phyloP scores from a whole-genome alignment of 352 stramenopile genomes.

The Globisporangium spiculum region DNA sequence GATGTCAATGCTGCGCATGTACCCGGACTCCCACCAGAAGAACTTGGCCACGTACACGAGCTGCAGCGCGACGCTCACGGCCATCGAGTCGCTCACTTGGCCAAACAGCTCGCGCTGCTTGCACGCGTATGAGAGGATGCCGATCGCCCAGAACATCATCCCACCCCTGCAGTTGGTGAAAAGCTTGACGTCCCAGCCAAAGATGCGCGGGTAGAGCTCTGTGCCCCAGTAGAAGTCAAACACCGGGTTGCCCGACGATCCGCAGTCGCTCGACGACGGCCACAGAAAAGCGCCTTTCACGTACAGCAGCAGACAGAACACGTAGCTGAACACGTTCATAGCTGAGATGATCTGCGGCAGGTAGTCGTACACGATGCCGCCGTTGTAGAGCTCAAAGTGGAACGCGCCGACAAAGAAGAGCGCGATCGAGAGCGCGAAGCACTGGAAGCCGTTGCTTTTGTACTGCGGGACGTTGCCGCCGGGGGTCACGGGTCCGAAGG shows the following conservation, averaged over 20 bases:
- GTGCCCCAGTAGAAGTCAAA: constrained; percentile 98
- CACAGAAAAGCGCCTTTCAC: constrained; percentile 89
- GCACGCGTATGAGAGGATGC: constrained; percentile 89
- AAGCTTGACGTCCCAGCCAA: constrained; percentile 95
- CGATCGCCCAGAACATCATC: constrained; percentile 97
- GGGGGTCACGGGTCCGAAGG: constrained; percentile 81
- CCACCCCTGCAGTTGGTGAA: constrained; percentile 97
- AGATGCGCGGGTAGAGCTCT: constrained; percentile 93
- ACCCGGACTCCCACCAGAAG: constrained; percentile 95
- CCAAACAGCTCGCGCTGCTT: constrained; percentile 81
- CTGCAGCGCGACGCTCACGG: constrained; percentile 84
- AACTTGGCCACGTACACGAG: constrained; percentile 98
- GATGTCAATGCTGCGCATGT: constrained; percentile 98
- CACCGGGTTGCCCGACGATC: constrained; percentile 89
- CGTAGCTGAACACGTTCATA: constrained; percentile 94
- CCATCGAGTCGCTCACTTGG: constrained; percentile 86
- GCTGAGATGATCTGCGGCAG: constrained; percentile 86
- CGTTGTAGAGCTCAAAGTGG: constrained; percentile 51
- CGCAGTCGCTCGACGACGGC: constrained; percentile 89
- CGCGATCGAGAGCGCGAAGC: constrained; percentile 85
- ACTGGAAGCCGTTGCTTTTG: constrained; percentile 91
- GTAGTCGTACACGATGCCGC: constrained; percentile 84
- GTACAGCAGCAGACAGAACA: constrained; percentile 91
- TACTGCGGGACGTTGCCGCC: constrained; percentile 90
- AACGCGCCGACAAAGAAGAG: constrained; percentile 66